Conservation (phyloP, 495 filamentous ascomycete species). For the Talaromyces stipitatus region DNA sequence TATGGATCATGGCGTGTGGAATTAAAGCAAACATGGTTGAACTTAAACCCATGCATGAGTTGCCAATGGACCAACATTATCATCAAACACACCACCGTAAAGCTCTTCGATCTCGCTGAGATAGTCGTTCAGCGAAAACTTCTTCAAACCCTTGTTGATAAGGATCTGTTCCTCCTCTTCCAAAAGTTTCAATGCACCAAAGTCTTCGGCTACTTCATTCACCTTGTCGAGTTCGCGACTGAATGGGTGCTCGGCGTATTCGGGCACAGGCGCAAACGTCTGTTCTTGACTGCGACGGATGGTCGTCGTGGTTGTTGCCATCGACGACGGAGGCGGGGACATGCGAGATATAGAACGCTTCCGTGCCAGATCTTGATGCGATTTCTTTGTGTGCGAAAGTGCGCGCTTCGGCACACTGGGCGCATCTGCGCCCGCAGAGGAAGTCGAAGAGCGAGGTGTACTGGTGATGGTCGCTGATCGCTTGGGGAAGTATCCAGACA, state of each 20-base stretch:
- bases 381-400: conserved; percentile 77
- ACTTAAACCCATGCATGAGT: conserved; percentile 37
- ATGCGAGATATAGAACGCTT: conserved; percentile 55
- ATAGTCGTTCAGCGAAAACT: conserved; percentile 78
- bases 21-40: background rate
- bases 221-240: conserved; percentile 44
- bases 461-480: conserved; percentile 35
- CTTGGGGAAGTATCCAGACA: conserved; percentile 71
- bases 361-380: conserved; percentile 57
- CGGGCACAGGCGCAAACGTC: conserved; percentile 25
- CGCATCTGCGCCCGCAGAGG: conserved; percentile 41
- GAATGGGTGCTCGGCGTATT: conserved; percentile 39
- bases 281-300: conserved; percentile 30
- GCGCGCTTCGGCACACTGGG: conserved; percentile 68
- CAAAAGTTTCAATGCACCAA: conserved; percentile 55
- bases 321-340: conserved; percentile 27
- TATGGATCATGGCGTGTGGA: background rate
- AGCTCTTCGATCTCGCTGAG: conserved; percentile 69
- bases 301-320: conserved; percentile 26
- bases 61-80: conserved; percentile 31
- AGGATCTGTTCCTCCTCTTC: conserved; percentile 67
- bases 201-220: conserved; percentile 75
- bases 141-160: conserved; percentile 56
- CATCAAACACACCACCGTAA: conserved; percentile 45
- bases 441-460: conserved; percentile 34